A percentile compares a stretch with the other conserved stretches of the same genome.
Evolutionary conservation across 2,329 filamentous ascomycete genomes (phyloP).

Genomic region (Thermomyces lanuginosus): DNA sequence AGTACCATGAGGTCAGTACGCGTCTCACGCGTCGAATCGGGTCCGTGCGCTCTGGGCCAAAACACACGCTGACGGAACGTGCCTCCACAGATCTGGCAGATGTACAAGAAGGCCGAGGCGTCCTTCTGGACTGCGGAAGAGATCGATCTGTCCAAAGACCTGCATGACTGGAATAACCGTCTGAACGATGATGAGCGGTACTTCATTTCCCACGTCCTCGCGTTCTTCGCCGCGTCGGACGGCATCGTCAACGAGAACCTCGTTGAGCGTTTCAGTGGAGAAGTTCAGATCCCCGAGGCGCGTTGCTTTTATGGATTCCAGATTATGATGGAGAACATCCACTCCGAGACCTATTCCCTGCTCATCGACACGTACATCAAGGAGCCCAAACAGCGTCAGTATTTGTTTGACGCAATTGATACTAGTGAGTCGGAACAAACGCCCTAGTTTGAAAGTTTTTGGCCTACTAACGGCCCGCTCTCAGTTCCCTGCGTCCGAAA

Average conservation of each 20-base stretch:
- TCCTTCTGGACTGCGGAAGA: conserved; percentile 99
- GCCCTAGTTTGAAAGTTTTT: neutral
- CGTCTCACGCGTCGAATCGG: conserved; percentile 39
- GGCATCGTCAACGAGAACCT: conserved; percentile 99
- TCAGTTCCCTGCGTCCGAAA: conserved; percentile 86
- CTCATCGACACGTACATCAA: conserved; percentile 99
- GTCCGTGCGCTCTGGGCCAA: too few relatives aligned
- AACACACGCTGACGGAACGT: too few relatives aligned
- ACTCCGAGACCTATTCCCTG: conserved; percentile 98
- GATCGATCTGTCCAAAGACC: conserved; percentile 96
- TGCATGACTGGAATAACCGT: conserved; percentile 98
- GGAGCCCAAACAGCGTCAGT: conserved; percentile 81
- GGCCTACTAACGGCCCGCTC: conserved; percentile 12
- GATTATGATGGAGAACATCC: conserved; percentile 99
- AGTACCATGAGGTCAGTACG: conserved; percentile 88
- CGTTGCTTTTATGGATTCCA: conserved; percentile 99
- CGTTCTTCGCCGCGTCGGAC: conserved; percentile 97
- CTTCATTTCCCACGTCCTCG: conserved; percentile 96
- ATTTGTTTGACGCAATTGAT: conserved; percentile 97
- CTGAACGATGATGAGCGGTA: conserved; percentile 93
- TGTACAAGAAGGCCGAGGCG: conserved; percentile 99
- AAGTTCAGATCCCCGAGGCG: conserved; percentile 94
- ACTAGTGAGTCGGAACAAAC: conserved; percentile 51
- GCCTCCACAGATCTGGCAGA: conserved; percentile 76
- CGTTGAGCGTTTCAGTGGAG: conserved; percentile 88